These are phyloP conservation scores for Colletotrichum chrysophilum DNA, from an alignment of 2,329 filamentous ascomycete genomes.

Conservation along the genomic window DNA sequence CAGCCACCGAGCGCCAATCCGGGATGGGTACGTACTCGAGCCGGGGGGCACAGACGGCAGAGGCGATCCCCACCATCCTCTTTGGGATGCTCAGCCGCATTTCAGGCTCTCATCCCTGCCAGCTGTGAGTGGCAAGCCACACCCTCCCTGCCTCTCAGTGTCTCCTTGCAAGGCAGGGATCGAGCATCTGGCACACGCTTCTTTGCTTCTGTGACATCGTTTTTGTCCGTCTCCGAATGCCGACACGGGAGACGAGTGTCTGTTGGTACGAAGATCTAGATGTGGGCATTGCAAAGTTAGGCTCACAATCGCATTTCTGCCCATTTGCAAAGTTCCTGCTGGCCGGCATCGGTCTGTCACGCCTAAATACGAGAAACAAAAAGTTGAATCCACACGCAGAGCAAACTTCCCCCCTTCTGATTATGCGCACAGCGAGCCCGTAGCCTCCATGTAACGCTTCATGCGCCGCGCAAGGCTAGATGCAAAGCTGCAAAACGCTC, in stretches of 20 bases:
- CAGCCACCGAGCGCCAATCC: neutral
- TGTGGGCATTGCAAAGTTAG: neutral
- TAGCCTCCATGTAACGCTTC: neutral
- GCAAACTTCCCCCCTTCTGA: neutral
- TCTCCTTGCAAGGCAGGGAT: neutral
- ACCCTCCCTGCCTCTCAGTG: neutral
- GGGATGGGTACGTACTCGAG: neutral
- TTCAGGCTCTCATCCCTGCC: slow-evolving; percentile 1
- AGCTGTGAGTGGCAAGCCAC: slow-evolving; percentile 9
- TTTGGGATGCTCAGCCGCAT: slow-evolving; percentile 16
- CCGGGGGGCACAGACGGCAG: neutral
- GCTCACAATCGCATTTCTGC: neutral
- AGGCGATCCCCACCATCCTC: slow-evolving; percentile 1
- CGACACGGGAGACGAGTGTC: neutral
- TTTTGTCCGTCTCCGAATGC: neutral
- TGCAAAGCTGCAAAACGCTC: neutral
- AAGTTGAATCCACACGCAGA: neutral
- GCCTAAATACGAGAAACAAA: neutral
- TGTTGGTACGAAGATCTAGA: neutral
- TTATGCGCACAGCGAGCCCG: neutral
- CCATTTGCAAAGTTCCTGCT: neutral
- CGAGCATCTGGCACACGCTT: neutral
- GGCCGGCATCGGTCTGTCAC: neutral
- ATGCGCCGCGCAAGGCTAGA: neutral
- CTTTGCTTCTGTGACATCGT: neutral